phyloP scores from a whole-genome alignment of 257 asterid species.

The Petunia axillaris region DNA sequence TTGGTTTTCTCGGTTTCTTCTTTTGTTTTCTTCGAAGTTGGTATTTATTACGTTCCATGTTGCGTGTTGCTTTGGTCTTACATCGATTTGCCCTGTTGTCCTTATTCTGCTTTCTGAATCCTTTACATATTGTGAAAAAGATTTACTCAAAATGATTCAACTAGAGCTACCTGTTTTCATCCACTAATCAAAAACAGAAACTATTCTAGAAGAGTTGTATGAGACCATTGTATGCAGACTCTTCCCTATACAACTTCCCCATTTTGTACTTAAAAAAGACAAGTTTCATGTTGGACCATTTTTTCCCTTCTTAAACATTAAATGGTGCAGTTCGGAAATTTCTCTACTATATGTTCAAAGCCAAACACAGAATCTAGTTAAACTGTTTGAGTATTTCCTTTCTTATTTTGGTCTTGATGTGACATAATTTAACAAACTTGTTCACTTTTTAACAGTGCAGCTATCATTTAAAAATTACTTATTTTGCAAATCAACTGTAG shows the following conservation, averaged over 20 bases:
- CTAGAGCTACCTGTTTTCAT: neutral
- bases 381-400: neutral
- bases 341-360: neutral
- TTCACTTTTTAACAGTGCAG: neutral
- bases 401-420: neutral
- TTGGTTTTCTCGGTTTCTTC: slow-evolving; percentile 18
- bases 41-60: neutral
- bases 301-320: neutral
- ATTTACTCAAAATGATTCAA: neutral
- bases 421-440: neutral
- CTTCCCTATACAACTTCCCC: neutral
- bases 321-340: neutral
- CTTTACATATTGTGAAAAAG: neutral
- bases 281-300: neutral
- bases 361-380: neutral
- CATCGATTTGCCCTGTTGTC: neutral
- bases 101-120: neutral
- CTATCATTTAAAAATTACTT: too few relatives aligned
- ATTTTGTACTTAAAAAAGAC: neutral
- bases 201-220: neutral
- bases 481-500: neutral
- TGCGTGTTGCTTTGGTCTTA: neutral
- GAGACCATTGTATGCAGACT: neutral
- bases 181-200: neutral
- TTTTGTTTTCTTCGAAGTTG: neutral